Evolutionary conservation across 805 yeast genomes (phyloP).

Genomic region (Ogataea nakhonphanomensis): DNA sequence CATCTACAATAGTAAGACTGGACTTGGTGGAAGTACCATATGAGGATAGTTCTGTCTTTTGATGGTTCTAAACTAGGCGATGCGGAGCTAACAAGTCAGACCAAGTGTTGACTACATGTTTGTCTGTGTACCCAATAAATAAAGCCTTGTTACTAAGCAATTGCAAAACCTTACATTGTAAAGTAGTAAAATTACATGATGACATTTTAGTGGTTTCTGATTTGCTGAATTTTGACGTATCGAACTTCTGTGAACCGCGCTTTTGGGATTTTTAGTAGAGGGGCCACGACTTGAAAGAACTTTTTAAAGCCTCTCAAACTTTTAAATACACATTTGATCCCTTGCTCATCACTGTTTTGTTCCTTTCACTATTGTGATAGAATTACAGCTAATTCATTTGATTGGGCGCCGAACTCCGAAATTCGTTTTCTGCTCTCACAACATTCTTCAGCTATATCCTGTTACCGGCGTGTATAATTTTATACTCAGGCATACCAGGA

Average conservation of each 20-base stretch:
- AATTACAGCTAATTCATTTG: no score
- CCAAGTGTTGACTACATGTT: no score
- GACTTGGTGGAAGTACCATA: no score
- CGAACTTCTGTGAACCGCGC: not conserved
- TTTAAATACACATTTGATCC: not conserved
- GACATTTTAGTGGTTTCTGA: conserved; percentile 2
- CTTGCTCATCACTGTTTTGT: not conserved
- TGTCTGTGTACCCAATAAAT: not conserved
- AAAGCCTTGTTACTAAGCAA: not conserved
- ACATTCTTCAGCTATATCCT: no score
- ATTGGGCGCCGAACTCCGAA: no score
- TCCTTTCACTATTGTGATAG: no score
- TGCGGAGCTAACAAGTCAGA: no score
- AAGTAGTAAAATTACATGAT: not conserved
- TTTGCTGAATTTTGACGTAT: conserved; percentile 2
- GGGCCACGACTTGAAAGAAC: not conserved
- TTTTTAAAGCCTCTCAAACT: not conserved
- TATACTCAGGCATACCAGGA: not conserved
- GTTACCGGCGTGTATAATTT: not conserved
- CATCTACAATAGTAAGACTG: no score
- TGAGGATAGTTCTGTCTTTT: no score
- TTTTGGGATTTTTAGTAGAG: not conserved
- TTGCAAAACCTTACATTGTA: not conserved
- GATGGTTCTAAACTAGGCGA: no score
- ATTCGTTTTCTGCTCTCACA: no score